Conservation (phyloP, 345 rosid species). For the Arabidopsis thaliana region TAIR10.1 NC_003071.7:19468501-19469000, state of each 20-base stretch:
- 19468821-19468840: background rate
- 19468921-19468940: constrained; percentile 40
- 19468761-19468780: background rate
- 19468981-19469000: constrained; percentile 33
- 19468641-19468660: too few species aligned
- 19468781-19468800: background rate
- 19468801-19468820: background rate
- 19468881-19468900: constrained; percentile 38
- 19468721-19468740: background rate
- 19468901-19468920: constrained; percentile 39
- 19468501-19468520: constrained; percentile 11
- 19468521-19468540: constrained; percentile 15
- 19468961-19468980: constrained; percentile 40
- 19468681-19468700: too few species aligned
- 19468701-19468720: too few species aligned
- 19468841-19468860: constrained; percentile 4
- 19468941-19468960: constrained; percentile 24
- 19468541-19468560: constrained; percentile 21
- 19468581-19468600: background rate
- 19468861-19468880: constrained; percentile 18
- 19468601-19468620: background rate
- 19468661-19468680: too few species aligned
- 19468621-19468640: too few species aligned
- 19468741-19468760: background rate
- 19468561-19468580: background rate